A percentile compares a stretch with the other conserved stretches of the same genome.
Evolutionary conservation across 352 stramenopile species (phyloP).

Genomic region (Phytophthora melonis): DNA sequence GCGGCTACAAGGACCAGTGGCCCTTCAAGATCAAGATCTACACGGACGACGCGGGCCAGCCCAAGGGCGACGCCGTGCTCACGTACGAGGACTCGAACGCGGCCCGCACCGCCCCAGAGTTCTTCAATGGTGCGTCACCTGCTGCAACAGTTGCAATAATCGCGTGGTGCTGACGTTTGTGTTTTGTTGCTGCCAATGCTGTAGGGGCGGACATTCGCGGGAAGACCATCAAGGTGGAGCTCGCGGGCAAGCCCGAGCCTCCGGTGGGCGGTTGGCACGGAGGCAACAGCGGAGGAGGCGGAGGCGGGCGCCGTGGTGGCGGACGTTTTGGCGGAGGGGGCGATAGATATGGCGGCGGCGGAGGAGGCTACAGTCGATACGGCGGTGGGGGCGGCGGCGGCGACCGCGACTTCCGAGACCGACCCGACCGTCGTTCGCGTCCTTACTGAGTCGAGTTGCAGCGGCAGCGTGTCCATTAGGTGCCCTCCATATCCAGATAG

Average conservation of each 20-base stretch:
- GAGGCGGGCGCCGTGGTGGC: conserved; percentile 46
- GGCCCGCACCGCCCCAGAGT: conserved; percentile 78
- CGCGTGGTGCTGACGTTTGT: neutral
- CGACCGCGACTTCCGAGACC: conserved; percentile 58
- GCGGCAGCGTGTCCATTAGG: conserved; percentile 14
- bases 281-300: conserved; percentile 45
- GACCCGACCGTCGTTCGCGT: conserved; percentile 62
- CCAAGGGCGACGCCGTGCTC: conserved; percentile 87
- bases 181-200: conserved; percentile 3
- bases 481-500: conserved; percentile 16
- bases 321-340: conserved; percentile 53
- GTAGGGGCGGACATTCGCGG: conserved; percentile 77
- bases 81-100: conserved; percentile 90
- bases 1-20: conserved; percentile 90
- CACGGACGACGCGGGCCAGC: conserved; percentile 69
- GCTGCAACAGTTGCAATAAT: no score
- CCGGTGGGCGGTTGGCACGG: conserved; percentile 79
- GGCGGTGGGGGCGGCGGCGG: conserved; percentile 46
- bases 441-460: conserved; percentile 52
- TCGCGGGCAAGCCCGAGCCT: conserved; percentile 84
- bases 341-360: conserved; percentile 45
- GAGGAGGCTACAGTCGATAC: conserved; percentile 43
- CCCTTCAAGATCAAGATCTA: conserved; percentile 93
- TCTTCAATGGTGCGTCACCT: conserved; percentile 74
- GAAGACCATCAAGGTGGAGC: conserved; percentile 88